Base-by-base conservation (phyloP, 371 early-diverging fungal genomes). In the Lichtheimia corymbifera region DNA sequence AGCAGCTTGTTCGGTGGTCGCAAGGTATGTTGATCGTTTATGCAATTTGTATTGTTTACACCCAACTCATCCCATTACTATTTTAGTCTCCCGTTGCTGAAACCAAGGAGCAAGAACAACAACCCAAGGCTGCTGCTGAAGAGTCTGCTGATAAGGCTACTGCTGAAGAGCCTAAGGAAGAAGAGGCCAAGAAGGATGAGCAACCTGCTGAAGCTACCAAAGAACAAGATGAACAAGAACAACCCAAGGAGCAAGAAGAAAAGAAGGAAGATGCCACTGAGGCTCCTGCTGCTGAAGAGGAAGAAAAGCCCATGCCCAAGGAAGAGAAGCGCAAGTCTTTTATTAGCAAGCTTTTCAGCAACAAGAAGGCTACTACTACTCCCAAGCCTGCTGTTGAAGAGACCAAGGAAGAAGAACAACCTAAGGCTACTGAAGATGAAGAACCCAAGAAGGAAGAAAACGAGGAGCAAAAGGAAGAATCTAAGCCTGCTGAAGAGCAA, bases 241-340 rank as follows among this genome's bases (percentile, higher is more conserved):
- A 14, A 20, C 11, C 40, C 27, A 42, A 56, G 57, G 17, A 59
- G 35, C 45, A 56, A 24, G 57, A 56, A 11, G 45, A 7, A 5
- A 28, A 53, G n/a, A 28, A 28, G 15, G 35, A 35, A 35, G 35
- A 35, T 4, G 11, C 35, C 35, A 6, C 35, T 44, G 50, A 56
- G 24, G 50, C 41, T 45, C 47, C 20, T 18, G 42, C 50, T 25
- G 41, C 61, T 35, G 35, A 35, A 35, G 11, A 35, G 11, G 35
- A 35, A 2, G 35, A 35, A 35, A 35, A 35, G 35, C 35, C 35
- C 9, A 9, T 35, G 35, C 35, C 35, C 35, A 30, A 53, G 30
- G 28, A 53, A 30, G 53, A 53, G 35, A 60, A 60, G 43, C 60
- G 60, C 27, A 51, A 60, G 27, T 60, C 60, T 2, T 60, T 60